Percentiles rank a stretch among this genome's conserved stretches.
phyloP scores from a whole-genome alignment of 352 stramenopile species.

The Pilasporangium apinafurcum region DNA sequence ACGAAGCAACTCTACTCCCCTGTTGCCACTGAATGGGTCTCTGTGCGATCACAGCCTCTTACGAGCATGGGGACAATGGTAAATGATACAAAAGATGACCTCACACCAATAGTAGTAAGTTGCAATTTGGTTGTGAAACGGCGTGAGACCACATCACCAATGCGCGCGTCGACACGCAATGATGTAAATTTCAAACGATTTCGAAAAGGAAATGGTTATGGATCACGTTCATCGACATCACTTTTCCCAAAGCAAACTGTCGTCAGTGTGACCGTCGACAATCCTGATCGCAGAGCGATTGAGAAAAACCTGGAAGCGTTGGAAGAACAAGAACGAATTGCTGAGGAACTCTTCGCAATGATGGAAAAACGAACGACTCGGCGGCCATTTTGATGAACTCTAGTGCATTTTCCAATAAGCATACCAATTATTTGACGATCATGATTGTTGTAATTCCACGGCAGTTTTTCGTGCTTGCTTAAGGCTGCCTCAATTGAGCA shows the following conservation, averaged over 20 bases:
- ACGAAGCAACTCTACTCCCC: too few relatives aligned
- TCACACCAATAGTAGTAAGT: constrained; percentile 38
- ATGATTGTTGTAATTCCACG: background rate
- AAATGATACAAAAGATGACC: constrained; percentile 11
- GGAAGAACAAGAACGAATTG: constrained; percentile 80
- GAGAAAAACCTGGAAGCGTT: constrained; percentile 58
- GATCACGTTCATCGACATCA: constrained; percentile 27
- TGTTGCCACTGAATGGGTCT: constrained; percentile 15
- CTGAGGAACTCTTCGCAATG: constrained; percentile 80
- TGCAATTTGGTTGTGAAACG: constrained; percentile 53
- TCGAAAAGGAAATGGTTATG: constrained; percentile 64
- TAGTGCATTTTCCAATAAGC: background rate
- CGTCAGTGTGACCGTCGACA: constrained; percentile 55
- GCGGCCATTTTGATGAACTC: constrained; percentile 34
- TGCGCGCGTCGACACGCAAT: background rate
- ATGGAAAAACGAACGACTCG: constrained; percentile 46
- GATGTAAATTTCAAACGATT: constrained; percentile 79
- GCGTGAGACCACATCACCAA: background rate
- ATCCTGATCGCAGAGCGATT: constrained; percentile 41
- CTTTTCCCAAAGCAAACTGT: constrained; percentile 53
- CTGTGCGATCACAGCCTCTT: constrained; percentile 18
- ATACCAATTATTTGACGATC: background rate
- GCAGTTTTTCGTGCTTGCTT: too few relatives aligned
- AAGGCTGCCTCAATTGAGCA: too few relatives aligned
- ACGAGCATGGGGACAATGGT: background rate